phyloP scores from a whole-genome alignment of 768 basidiomycete genomes.

The Termitomyces titanicus region DNA sequence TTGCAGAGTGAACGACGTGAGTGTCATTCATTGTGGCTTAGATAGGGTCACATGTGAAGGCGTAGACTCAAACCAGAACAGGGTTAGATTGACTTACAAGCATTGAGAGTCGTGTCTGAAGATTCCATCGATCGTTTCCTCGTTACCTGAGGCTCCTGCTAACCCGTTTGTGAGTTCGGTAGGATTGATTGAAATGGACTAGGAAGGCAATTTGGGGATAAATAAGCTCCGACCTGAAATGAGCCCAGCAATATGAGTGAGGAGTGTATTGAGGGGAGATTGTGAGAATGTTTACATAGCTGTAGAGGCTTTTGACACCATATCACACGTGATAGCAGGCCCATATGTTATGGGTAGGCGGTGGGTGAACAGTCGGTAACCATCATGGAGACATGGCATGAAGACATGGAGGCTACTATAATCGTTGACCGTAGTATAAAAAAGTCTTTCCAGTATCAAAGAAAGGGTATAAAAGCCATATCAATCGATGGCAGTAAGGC shows the following conservation, averaged over 20 bases:
- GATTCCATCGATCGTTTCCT: neutral
- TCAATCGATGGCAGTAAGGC: neutral
- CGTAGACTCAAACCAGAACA: neutral
- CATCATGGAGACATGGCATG: neutral
- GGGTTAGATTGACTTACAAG: neutral
- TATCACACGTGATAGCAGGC: neutral
- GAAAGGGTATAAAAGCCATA: neutral
- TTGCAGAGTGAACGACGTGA: neutral
- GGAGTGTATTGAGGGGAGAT: neutral
- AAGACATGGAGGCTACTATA: neutral
- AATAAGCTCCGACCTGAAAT: neutral
- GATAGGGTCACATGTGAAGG: neutral
- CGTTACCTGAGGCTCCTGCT: too few relatives aligned
- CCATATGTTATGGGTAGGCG: too few relatives aligned
- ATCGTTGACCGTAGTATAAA: neutral
- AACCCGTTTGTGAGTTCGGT: neutral
- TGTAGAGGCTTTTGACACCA: neutral
- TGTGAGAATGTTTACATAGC: neutral
- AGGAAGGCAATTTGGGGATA: neutral
- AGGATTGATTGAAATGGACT: too few relatives aligned
- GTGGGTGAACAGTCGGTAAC: too few relatives aligned
- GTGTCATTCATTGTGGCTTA: neutral
- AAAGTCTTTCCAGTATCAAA: neutral
- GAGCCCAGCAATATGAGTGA: too few relatives aligned
- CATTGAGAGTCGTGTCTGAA: neutral